Evolutionary conservation across 352 stramenopile genomes (phyloP).

Genomic region (Phytophthora foliorum): DNA sequence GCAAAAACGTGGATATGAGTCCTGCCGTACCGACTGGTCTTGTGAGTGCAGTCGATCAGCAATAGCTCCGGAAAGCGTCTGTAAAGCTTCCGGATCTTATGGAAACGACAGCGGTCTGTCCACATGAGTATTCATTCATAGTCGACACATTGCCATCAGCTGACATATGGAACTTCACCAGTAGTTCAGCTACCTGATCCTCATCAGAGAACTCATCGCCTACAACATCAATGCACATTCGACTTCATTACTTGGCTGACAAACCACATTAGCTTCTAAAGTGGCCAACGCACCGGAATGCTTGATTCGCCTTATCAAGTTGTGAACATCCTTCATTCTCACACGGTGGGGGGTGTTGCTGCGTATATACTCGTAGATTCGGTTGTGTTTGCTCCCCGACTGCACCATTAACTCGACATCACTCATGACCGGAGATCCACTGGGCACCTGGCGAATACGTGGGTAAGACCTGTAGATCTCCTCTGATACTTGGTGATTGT

Average conservation of each 20-base stretch:
- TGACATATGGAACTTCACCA: conserved; percentile 8
- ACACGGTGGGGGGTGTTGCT: neutral
- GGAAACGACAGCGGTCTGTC: conserved; percentile 9
- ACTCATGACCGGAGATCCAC: neutral
- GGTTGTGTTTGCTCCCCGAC: neutral
- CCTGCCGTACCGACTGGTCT: conserved; percentile 16
- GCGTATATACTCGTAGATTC: neutral
- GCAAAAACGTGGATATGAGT: too few relatives aligned
- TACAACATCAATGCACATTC: neutral
- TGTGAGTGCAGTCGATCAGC: conserved; percentile 18
- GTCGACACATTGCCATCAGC: conserved; percentile 1
- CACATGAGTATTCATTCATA: conserved; percentile 6
- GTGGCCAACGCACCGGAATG: neutral
- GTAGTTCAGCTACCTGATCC: conserved; percentile 3
- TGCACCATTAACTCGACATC: neutral
- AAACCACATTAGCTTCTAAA: too few relatives aligned
- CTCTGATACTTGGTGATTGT: neutral
- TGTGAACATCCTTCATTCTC: neutral
- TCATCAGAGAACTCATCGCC: neutral
- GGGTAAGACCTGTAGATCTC: neutral
- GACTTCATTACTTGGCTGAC: too few relatives aligned
- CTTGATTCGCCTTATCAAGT: neutral
- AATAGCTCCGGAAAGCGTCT: conserved; percentile 14
- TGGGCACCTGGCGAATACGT: neutral
- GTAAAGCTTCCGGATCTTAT: conserved; percentile 13